Percentiles rank a stretch among this genome's conserved stretches.
These are phyloP conservation scores for Zhuliangozyma parablackwelliae DNA, from an alignment of 1,139 yeast species.

Conservation along the genomic window DNA sequence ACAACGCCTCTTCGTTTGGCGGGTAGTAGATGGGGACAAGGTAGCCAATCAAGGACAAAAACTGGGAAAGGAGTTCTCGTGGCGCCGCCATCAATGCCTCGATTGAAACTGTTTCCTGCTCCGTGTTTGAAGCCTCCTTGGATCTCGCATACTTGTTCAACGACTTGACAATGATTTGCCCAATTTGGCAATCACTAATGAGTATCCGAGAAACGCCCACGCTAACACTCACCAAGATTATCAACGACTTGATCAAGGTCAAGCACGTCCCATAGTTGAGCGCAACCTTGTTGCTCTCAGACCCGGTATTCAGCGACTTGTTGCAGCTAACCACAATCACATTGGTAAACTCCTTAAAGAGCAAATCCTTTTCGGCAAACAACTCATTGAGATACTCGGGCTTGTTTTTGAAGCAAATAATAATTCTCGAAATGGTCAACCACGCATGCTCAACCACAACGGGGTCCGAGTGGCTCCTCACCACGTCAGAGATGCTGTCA, in stretches of 20 bases:
- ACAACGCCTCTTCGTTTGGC: slow-evolving; percentile 28
- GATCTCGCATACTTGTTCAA: slow-evolving; percentile 34
- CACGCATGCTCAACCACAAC: slow-evolving; percentile 67
- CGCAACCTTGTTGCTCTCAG: slow-evolving; percentile 16
- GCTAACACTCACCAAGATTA: slow-evolving; percentile 33
- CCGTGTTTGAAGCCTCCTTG: background rate
- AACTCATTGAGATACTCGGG: slow-evolving; percentile 46
- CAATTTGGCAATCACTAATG: slow-evolving; percentile 36
- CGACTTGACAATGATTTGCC: slow-evolving; percentile 39
- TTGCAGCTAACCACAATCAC: slow-evolving; percentile 28
- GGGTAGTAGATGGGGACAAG: slow-evolving; percentile 48
- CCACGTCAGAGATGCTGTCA: slow-evolving; percentile 58
- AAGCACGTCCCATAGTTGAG: slow-evolving; percentile 28
- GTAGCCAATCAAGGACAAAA: slow-evolving; percentile 54
- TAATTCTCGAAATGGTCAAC: slow-evolving; percentile 60
- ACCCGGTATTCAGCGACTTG: slow-evolving; percentile 17
- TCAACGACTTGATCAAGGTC: slow-evolving; percentile 40
- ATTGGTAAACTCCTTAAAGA: slow-evolving; percentile 24
- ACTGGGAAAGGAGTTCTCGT: slow-evolving; percentile 54
- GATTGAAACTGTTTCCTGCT: slow-evolving; percentile 20
- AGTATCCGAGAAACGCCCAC: slow-evolving; percentile 38
- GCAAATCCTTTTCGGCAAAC: slow-evolving; percentile 24
- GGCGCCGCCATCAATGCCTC: slow-evolving; percentile 78
- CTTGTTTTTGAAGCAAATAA: slow-evolving; percentile 47
- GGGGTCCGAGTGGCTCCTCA: slow-evolving; percentile 55